These are phyloP conservation scores for Saccharomyces hybrid DNA, from an alignment of 1,139 yeast species.

Conservation along the genomic window DNA sequence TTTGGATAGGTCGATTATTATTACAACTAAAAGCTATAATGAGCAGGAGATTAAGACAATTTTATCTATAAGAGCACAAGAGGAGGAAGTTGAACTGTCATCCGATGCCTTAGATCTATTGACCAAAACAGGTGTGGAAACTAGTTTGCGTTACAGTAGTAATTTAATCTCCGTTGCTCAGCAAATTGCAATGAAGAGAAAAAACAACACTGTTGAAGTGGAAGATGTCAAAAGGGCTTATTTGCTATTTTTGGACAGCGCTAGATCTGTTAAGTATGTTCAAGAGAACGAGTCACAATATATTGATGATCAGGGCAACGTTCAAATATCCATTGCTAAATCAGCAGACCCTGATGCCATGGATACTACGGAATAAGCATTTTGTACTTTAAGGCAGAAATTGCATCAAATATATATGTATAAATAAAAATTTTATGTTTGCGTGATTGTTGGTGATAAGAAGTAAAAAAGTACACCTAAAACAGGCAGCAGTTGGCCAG, in stretches of 20 bases:
- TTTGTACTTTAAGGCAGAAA: slow-evolving; percentile 1
- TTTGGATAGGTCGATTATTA: slow-evolving; percentile 87
- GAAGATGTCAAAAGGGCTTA: slow-evolving; percentile 85
- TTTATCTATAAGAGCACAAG: slow-evolving; percentile 84
- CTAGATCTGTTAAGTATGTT: slow-evolving; percentile 74
- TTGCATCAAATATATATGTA: slow-evolving; percentile 2
- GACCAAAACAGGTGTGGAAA: slow-evolving; percentile 88
- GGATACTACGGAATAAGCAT: slow-evolving; percentile 28
- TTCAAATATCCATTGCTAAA: slow-evolving; percentile 38
- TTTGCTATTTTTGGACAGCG: slow-evolving; percentile 77
- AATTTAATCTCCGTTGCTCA: slow-evolving; percentile 85
- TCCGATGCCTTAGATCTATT: slow-evolving; percentile 81
- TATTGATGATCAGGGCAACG: slow-evolving; percentile 66
- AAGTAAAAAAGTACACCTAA: background rate
- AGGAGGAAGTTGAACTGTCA: slow-evolving; percentile 85
- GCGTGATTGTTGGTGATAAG: slow-evolving; percentile 2
- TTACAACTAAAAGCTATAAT: slow-evolving; percentile 70
- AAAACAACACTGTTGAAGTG: slow-evolving; percentile 62
- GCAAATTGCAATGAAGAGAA: slow-evolving; percentile 75
- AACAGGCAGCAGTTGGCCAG: background rate
- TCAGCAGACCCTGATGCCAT: slow-evolving; percentile 19
- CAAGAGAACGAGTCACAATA: slow-evolving; percentile 61
- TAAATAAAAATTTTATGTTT: background rate
- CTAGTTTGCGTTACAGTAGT: slow-evolving; percentile 87
- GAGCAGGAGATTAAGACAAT: slow-evolving; percentile 82